Conservation (phyloP, 2,329 filamentous ascomycete species). For the Aquanectria penicillioides region DNA sequence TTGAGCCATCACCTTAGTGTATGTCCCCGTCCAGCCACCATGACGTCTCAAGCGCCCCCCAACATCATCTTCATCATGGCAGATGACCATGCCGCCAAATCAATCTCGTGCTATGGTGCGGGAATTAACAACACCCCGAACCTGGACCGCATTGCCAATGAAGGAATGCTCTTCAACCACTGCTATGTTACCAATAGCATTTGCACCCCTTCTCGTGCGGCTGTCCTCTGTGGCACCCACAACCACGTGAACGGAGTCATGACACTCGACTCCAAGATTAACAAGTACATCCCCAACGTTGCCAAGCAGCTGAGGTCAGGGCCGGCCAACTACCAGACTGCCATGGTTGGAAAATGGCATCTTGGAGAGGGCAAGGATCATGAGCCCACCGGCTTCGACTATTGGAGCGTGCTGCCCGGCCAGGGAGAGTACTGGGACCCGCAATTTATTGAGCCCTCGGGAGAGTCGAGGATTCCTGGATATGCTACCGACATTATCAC, state of each 20-base stretch:
- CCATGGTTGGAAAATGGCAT: constrained; percentile 65
- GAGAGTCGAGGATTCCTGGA: constrained; percentile 46
- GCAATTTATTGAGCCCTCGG: constrained; percentile 54
- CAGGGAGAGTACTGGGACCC: constrained; percentile 64
- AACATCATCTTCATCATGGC: constrained; percentile 62
- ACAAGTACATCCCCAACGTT: constrained; percentile 60
- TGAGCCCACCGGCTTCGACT: constrained; percentile 61
- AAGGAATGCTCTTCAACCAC: constrained; percentile 62
- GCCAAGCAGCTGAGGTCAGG: constrained; percentile 56
- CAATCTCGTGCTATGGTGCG: constrained; percentile 59
- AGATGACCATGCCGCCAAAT: constrained; percentile 62
- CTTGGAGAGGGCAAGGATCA: constrained; percentile 58
- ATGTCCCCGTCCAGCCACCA: constrained; percentile 1
- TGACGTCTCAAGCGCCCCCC: constrained; percentile 16
- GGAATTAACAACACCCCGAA: constrained; percentile 63
- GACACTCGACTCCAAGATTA: constrained; percentile 57
- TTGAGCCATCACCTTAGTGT: no score
- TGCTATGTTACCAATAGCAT: constrained; percentile 65
- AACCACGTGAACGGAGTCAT: constrained; percentile 64
- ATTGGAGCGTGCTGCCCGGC: constrained; percentile 61
- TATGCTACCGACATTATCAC: constrained; percentile 65
- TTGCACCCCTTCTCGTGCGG: constrained; percentile 61
- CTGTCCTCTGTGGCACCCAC: constrained; percentile 60
- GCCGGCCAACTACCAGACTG: constrained; percentile 58
- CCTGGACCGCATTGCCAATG: constrained; percentile 58